Evolutionary conservation across 2,329 filamentous ascomycete genomes (phyloP).

Genomic region (Sporothrix mexicana): DNA sequence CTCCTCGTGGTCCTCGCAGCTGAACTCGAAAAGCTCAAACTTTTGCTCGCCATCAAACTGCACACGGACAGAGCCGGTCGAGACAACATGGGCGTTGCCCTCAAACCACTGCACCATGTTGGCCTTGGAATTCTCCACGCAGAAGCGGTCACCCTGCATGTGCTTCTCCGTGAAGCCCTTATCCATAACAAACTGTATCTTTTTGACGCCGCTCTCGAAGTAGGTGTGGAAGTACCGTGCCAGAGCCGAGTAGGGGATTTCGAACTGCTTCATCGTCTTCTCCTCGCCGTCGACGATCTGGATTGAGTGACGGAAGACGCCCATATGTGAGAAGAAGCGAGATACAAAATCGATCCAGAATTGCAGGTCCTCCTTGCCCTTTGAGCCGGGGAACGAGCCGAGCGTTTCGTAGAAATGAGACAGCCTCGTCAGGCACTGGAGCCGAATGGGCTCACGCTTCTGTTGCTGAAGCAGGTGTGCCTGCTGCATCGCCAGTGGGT

Average conservation of each 20-base stretch:
- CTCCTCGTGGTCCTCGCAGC: constrained; percentile 77
- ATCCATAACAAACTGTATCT: constrained; percentile 85
- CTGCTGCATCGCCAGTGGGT: constrained; percentile 49
- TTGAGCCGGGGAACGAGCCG: constrained; percentile 61
- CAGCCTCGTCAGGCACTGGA: constrained; percentile 63
- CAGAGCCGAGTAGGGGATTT: constrained; percentile 80
- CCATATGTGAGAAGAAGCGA: constrained; percentile 78
- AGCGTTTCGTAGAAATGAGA: constrained; percentile 68
- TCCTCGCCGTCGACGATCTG: constrained; percentile 62
- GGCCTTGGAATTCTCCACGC: constrained; percentile 76
- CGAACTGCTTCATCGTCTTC: constrained; percentile 76
- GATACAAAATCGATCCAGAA: constrained; percentile 83
- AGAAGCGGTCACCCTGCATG: constrained; percentile 68
- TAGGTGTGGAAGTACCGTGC: constrained; percentile 89
- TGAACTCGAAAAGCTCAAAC: constrained; percentile 85
- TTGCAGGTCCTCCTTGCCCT: constrained; percentile 69
- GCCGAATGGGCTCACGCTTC: constrained; percentile 59
- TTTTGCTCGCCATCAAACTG: constrained; percentile 80
- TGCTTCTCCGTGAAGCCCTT: constrained; percentile 62
- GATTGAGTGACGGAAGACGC: constrained; percentile 77
- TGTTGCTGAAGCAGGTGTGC: constrained; percentile 53
- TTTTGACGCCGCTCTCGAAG: constrained; percentile 83
- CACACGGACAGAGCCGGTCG: constrained; percentile 76
- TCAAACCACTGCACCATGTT: constrained; percentile 90
- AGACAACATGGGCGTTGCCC: constrained; percentile 80